Evolutionary conservation across 768 basidiomycete genomes (phyloP), one percentile per base, ranked within the genome.

Genomic region (Suillus luteus): DNA sequence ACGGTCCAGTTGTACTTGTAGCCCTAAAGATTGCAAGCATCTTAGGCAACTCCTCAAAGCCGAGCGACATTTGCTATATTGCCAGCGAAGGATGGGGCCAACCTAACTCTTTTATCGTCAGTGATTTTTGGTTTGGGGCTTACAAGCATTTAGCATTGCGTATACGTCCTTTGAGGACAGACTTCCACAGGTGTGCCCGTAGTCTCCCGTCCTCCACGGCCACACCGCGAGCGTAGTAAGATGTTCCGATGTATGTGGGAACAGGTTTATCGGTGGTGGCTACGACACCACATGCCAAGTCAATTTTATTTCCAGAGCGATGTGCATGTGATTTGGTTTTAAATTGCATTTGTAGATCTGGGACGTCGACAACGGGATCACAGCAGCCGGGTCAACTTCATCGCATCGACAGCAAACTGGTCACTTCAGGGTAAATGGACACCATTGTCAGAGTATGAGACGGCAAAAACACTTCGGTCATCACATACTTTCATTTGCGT

Each of bases 371-470:
- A 95, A 90, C 97, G 95, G 31, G 33, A 35, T 0, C 96, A 98
- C 73, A 85, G 86, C 61, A 89, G 92, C 70, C 92, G 94, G 77
- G 90, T 97, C 11, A 97, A 98, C 71, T 86, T 89, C 0, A 91
- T 97, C 46, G 93, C 93, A 11, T 95, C 67, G 93, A 96, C 69
- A 95, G 96, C 0, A 77, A 86, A 17, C 80, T 86, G 14, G 84
- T 96, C 57, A 92, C 89, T 1, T 92, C 92, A 7, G 96, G 95
- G 5, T 90, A 90, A 19, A 77, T 96, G 66, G 96, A 98, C 70
- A 95, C 93, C 22, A 93, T 91, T 1, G 92, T 97, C 5, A 81
- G 95, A 4, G 85, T 98, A 0, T 99, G 96, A 96, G 87, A 91
- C 66, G 95, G 94, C 73, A 95, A 93, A 8, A 80, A 87, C 62